A percentile compares a stretch with the other conserved stretches of the same genome.
These are phyloP conservation scores for Pisolithus microcarpus DNA, from an alignment of 768 basidiomycete genomes.

Conservation along the genomic window DNA sequence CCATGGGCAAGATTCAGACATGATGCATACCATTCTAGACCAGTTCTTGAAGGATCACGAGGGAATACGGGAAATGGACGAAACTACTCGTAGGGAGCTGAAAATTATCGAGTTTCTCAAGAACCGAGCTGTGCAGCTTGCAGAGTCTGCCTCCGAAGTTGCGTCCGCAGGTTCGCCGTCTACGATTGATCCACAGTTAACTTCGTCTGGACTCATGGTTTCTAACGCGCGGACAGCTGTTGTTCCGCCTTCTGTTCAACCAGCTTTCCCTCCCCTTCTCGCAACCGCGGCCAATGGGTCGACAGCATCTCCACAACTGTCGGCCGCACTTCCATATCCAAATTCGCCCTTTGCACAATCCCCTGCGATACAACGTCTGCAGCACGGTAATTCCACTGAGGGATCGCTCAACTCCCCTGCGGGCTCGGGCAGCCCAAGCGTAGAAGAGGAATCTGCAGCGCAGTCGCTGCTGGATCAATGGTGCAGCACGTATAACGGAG, in stretches of 20 bases:
- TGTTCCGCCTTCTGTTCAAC: slow-evolving; percentile 10
- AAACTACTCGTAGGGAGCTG: slow-evolving; percentile 74
- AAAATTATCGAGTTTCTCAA: slow-evolving; percentile 82
- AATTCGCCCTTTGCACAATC: slow-evolving; percentile 29
- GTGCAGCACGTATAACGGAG: slow-evolving; percentile 73
- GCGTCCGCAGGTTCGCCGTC: slow-evolving; percentile 10
- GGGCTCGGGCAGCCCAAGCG: slow-evolving; percentile 60
- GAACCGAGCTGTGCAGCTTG: slow-evolving; percentile 52
- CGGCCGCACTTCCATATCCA: slow-evolving; percentile 14
- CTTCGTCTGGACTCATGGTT: slow-evolving; percentile 4
- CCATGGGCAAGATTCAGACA: slow-evolving; percentile 55
- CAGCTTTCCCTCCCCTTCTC: slow-evolving; percentile 19
- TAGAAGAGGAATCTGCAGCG: slow-evolving; percentile 69
- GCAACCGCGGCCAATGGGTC: slow-evolving; percentile 12
- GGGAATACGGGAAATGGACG: slow-evolving; percentile 58
- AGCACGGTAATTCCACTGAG: slow-evolving; percentile 40
- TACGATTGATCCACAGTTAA: slow-evolving; percentile 31
- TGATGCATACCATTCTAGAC: slow-evolving; percentile 77
- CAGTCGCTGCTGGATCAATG: slow-evolving; percentile 79
- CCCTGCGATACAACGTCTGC: slow-evolving; percentile 55
- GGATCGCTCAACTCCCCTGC: slow-evolving; percentile 49
- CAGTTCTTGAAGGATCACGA: slow-evolving; percentile 59
- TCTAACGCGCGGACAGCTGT: slow-evolving; percentile 5
- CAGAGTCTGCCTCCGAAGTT: slow-evolving; percentile 26
- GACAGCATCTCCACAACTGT: slow-evolving; percentile 13